Conservation (phyloP, 2,329 filamentous ascomycete species). For the Apiospora pterosperma region DNA sequence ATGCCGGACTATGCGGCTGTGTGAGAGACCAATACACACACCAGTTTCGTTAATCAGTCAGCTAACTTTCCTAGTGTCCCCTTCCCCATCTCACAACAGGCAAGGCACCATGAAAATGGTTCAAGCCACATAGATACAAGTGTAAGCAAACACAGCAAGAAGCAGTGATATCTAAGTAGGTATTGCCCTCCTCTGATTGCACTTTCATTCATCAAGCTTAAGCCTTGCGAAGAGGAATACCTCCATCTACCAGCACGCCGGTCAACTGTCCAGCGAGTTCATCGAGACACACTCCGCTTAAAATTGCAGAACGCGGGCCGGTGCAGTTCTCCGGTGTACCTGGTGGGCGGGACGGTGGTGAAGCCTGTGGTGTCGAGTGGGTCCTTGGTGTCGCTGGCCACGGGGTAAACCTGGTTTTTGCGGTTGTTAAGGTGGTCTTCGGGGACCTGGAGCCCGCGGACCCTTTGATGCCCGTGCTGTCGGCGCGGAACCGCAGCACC, state of each 20-base stretch:
- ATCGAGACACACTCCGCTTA: too few relatives aligned
- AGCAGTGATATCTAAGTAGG: too few relatives aligned
- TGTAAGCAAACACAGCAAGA: too few relatives aligned
- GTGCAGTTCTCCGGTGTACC: constrained; percentile 2
- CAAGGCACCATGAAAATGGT: too few relatives aligned
- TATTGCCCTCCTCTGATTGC: too few relatives aligned
- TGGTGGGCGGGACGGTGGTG: constrained; percentile 24
- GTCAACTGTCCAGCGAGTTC: too few relatives aligned
- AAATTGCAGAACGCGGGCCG: too few relatives aligned
- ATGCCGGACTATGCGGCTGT: neutral
- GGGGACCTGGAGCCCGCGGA: constrained; percentile 53
- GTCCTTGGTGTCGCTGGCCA: constrained; percentile 35
- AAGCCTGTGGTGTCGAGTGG: constrained; percentile 23
- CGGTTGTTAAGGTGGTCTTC: constrained; percentile 51
- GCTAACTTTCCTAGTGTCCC: neutral
- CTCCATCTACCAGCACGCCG: too few relatives aligned
- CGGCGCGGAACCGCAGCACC: constrained; percentile 41
- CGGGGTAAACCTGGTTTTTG: constrained; percentile 42
- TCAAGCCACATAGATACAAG: too few relatives aligned
- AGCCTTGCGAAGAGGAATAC: too few relatives aligned
- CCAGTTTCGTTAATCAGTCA: neutral
- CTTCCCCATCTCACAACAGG: too few relatives aligned
- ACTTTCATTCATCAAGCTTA: too few relatives aligned
- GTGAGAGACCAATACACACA: neutral
- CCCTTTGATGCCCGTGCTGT: constrained; percentile 54